Evolutionary conservation across 345 rosid genomes (phyloP), one percentile per base, ranked within the genome.

Genomic region (Eucalyptus marginata): DNA sequence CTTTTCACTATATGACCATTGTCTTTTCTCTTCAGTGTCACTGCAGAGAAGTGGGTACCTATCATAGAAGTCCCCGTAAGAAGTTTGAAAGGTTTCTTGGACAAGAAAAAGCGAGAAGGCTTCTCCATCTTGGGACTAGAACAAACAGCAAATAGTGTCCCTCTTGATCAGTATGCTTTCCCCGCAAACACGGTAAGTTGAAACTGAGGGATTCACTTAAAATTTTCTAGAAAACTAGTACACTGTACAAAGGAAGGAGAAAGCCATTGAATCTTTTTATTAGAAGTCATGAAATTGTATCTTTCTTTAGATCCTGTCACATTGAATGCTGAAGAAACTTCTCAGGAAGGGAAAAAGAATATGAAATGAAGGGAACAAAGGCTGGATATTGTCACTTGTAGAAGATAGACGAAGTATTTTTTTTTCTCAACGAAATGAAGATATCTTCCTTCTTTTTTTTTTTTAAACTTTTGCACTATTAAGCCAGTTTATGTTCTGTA

Each of bases 1-100:
- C 49, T 47, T 46, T 87, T 44, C 47, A 50, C 52, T 16, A 13
- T 16, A 36, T 49, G 43, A 68, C 27, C 62, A 31, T 44, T 31
- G 13, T 87, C 36, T 87, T 85, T 52, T 22, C 89, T 93, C 76
- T 94, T 84, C 93, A 96, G 99, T 89, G 99, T 97, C 92, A 96
- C 98, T 54, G 98, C 98, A 33, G 99, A 97, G 93, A 96, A 95
- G 92, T 97, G 99, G 99, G 97, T 97, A 91, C 99, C 98, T 52
- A 94, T 95, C 20, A 89, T 95, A 58, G 98, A 96, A 95, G 98
- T 97, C 88, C 99, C 98, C 1, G 95, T 95, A 62, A 90, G 94
- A 80, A 96, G 98, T 88, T 94, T 96, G 92, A 96, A 93, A 90
- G 90, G 92, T 22, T 97, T 94, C 93, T 93, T 96, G 88, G 97